These are phyloP conservation scores for Coniella vitis DNA, from an alignment of 2,329 filamentous ascomycete genomes.

Conservation along the genomic window DNA sequence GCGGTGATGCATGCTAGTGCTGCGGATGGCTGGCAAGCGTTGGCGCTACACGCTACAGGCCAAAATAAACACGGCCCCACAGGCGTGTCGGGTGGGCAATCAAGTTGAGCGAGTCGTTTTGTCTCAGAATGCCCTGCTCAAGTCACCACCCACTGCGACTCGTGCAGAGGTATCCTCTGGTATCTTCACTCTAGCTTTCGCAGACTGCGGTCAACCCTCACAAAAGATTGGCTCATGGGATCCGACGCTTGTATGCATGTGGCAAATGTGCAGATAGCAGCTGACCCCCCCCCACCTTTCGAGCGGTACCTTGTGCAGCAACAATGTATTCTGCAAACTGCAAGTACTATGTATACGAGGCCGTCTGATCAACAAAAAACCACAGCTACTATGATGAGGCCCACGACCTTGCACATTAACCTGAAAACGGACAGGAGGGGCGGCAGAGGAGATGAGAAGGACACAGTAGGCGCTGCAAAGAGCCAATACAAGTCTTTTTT, in stretches of 20 bases:
- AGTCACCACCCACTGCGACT: conserved; percentile 16
- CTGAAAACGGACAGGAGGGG: conserved; percentile 2
- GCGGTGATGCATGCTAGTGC: conserved; percentile 23
- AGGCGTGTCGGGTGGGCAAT: conserved; percentile 35
- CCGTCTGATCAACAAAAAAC: background rate
- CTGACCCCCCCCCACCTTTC: background rate
- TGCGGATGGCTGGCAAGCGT: conserved; percentile 31
- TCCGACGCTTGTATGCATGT: conserved; percentile 28
- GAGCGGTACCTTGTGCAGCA: no score
- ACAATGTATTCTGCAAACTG: no score
- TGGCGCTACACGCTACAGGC: conserved; percentile 36
- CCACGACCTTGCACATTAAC: conserved; percentile 1
- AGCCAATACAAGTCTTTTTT: conserved; percentile 6
- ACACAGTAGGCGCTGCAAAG: conserved; percentile 3
- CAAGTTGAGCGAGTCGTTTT: conserved; percentile 36
- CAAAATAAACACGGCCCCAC: conserved; percentile 31
- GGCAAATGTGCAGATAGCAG: conserved; percentile 7
- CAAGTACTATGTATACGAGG: no score
- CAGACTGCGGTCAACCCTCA: conserved; percentile 33
- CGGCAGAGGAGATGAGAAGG: conserved; percentile 2
- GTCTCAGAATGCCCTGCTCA: conserved; percentile 40
- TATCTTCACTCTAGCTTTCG: conserved; percentile 18
- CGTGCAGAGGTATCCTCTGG: conserved; percentile 4
- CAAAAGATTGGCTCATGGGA: conserved; percentile 36
- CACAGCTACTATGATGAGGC: conserved; percentile 2